These are phyloP conservation scores for Fusarium subtropicale DNA, from an alignment of 2,329 filamentous ascomycete species.

Conservation along the genomic window DNA sequence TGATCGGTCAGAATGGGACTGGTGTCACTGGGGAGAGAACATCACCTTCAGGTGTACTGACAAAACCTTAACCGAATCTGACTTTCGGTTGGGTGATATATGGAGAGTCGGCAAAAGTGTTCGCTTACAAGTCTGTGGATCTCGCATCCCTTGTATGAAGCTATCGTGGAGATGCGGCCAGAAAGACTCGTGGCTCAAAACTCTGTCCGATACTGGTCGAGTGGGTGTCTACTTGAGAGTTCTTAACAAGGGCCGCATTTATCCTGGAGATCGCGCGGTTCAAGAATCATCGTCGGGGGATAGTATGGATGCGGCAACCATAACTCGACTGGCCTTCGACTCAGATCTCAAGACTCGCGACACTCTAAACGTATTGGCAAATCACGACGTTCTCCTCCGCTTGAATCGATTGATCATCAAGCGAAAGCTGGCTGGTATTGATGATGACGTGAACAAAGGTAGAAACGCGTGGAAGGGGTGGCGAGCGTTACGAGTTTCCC, in stretches of 20 bases:
- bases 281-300: conserved; percentile 5
- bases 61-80: neutral
- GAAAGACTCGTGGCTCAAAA: conserved; percentile 17
- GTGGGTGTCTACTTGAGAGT: conserved; percentile 8
- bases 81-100: conserved; percentile 11
- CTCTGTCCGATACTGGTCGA: conserved; percentile 1
- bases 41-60: conserved; percentile 10
- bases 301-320: conserved; percentile 6
- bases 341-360: conserved; percentile 8
- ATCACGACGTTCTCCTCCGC: neutral
- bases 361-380: conserved; percentile 4
- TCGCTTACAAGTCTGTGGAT: conserved; percentile 18
- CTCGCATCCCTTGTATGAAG: conserved; percentile 19
- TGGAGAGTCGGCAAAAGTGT: conserved; percentile 11
- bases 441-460: neutral
- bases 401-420: neutral
- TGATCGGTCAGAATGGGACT: conserved; percentile 10
- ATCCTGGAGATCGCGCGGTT: conserved; percentile 8
- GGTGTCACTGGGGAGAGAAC: conserved; percentile 25
- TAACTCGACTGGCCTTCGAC: neutral
- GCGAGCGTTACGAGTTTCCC: neutral
- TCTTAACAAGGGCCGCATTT: neutral
- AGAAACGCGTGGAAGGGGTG: conserved; percentile 7
- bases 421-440: neutral
- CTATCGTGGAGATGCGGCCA: conserved; percentile 18